These are phyloP conservation scores for Lecanicillium sp. DNA, from an alignment of 2,329 filamentous ascomycete species.

Conservation along the genomic window DNA sequence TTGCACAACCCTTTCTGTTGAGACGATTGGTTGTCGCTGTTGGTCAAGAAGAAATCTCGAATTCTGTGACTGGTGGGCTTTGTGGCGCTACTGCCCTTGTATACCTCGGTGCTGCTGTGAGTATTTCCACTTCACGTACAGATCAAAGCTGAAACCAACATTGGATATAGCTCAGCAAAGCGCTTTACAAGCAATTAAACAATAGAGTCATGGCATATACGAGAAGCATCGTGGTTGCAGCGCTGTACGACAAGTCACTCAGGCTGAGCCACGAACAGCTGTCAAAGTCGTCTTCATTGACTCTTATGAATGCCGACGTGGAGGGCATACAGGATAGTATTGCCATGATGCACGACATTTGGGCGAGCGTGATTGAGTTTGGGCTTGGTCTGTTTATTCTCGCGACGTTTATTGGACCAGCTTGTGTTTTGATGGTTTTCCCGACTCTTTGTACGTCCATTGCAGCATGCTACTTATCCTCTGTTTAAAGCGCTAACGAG, in stretches of 20 bases:
- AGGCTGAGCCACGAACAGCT: conserved; percentile 3
- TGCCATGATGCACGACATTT: conserved; percentile 2
- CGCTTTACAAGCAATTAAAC: neutral
- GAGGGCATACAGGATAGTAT: conserved; percentile 4
- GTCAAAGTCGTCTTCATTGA: conserved; percentile 6
- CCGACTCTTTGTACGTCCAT: neutral
- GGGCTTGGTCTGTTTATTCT: conserved; percentile 5
- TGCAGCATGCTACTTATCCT: no score
- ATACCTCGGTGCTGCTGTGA: conserved; percentile 31
- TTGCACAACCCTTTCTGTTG: conserved; percentile 31
- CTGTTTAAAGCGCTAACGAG: no score
- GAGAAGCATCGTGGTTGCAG: conserved; percentile 1
- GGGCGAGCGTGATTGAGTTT: conserved; percentile 3
- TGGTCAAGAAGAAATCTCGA: conserved; percentile 10
- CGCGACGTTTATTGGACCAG: conserved; percentile 4
- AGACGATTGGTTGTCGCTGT: conserved; percentile 19
- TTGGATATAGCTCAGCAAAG: neutral
- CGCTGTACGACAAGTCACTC: conserved; percentile 6
- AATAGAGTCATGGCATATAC: neutral
- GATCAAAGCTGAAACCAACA: neutral
- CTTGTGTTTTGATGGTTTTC: conserved; percentile 3
- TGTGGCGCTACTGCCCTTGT: conserved; percentile 30
- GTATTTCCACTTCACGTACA: conserved; percentile 11
- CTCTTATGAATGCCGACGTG: conserved; percentile 7
- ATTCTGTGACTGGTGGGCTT: conserved; percentile 20